Percentiles rank a stretch among this genome's conserved stretches.
These are phyloP conservation scores for Paxillus ammoniavirescens DNA, from an alignment of 768 basidiomycete genomes.

Conservation along the genomic window DNA sequence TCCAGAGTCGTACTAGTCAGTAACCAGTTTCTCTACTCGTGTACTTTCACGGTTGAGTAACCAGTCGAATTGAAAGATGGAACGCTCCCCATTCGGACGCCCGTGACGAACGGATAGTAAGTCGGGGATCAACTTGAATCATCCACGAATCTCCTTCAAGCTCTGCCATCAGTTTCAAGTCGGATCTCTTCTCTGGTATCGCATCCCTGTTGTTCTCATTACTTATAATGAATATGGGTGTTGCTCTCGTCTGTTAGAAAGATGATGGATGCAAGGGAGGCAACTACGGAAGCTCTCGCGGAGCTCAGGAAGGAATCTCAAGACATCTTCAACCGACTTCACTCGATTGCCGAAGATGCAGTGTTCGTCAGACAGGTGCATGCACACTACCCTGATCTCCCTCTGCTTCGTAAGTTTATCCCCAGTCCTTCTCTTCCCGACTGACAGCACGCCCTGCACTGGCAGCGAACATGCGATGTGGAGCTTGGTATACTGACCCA, in stretches of 20 bases:
- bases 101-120: too few species aligned
- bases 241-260: background rate
- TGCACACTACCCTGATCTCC: conserved; percentile 45
- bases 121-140: too few species aligned
- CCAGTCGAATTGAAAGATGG: too few species aligned
- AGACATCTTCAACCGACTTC: conserved; percentile 84
- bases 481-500: conserved; percentile 90
- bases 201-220: too few species aligned
- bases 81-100: too few species aligned
- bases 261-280: conserved; percentile 3
- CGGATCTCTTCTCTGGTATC: too few species aligned
- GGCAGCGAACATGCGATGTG: conserved; percentile 88
- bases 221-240: too few species aligned
- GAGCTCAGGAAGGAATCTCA: conserved; percentile 65
- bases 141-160: too few species aligned
- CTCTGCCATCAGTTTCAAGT: too few species aligned
- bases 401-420: conserved; percentile 51
- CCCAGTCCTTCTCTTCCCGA: background rate
- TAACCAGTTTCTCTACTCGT: too few species aligned
- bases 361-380: conserved; percentile 61
- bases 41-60: too few species aligned
- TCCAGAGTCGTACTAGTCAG: too few species aligned
- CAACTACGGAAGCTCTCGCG: conserved; percentile 34
- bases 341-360: conserved; percentile 80
- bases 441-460: background rate